phyloP scores from a whole-genome alignment of 306 rosid species.

The Cucumis cinereus region DNA sequence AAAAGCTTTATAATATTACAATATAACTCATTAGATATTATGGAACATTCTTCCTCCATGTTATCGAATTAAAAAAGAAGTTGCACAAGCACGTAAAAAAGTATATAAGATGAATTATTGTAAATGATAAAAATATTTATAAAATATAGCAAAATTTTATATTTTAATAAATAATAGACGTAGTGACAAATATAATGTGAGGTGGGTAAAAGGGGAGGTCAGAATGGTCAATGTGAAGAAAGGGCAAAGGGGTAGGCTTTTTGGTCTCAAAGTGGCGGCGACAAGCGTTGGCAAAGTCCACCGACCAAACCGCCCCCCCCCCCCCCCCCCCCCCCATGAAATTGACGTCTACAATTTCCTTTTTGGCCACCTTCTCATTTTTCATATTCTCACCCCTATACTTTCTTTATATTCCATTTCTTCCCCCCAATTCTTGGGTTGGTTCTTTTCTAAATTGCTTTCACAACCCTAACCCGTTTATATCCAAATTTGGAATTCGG shows the following conservation, averaged over 20 bases:
- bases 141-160: no score
- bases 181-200: no score
- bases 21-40: no score
- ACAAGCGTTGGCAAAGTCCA: conserved; percentile 5
- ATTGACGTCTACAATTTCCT: conserved; percentile 7
- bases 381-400: neutral
- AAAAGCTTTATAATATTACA: no score
- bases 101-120: no score
- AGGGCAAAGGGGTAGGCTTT: neutral
- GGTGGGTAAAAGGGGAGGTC: conserved; percentile 7
- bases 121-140: no score
- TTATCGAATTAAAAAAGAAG: no score
- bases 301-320: conserved; percentile 60
- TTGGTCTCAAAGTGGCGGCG: conserved; percentile 45
- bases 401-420: neutral
- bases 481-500: neutral
- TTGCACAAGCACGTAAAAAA: no score
- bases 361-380: neutral
- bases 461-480: neutral
- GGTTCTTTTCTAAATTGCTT: neutral
- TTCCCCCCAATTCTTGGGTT: neutral
- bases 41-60: no score
- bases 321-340: neutral
- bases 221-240: conserved; percentile 9
- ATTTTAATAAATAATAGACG: no score